Conservation (phyloP, 345 rosid genomes). For the Lepidium aucheri region DNA sequence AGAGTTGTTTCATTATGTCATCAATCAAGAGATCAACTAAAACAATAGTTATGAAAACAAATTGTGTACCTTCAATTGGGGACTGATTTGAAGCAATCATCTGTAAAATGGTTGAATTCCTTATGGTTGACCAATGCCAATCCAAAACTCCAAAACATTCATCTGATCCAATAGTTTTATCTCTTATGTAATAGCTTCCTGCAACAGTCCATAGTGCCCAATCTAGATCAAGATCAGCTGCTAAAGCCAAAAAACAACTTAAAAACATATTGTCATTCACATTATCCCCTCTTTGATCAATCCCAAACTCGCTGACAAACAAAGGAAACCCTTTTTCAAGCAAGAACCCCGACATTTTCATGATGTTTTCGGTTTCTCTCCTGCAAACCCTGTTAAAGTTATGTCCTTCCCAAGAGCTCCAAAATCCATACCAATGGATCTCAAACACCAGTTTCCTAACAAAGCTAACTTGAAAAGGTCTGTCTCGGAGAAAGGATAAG, state of each 20-base stretch:
- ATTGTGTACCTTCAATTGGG: slow-evolving; percentile 50
- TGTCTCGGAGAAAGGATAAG: slow-evolving; percentile 43
- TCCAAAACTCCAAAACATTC: slow-evolving; percentile 59
- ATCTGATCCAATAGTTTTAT: slow-evolving; percentile 44
- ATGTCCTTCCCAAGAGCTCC: slow-evolving; percentile 60
- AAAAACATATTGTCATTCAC: slow-evolving; percentile 64
- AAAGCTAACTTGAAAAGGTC: slow-evolving; percentile 43
- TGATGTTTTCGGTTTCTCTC: slow-evolving; percentile 39
- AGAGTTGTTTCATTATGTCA: neutral
- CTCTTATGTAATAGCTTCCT: slow-evolving; percentile 72
- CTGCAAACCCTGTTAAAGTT: slow-evolving; percentile 65
- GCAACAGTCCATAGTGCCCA: slow-evolving; percentile 80
- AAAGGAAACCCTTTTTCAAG: slow-evolving; percentile 51
- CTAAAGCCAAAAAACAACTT: slow-evolving; percentile 57
- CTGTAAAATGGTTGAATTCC: slow-evolving; percentile 45
- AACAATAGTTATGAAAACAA: neutral
- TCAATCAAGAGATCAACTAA: neutral
- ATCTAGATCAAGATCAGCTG: slow-evolving; percentile 77
- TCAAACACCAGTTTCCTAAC: slow-evolving; percentile 62
- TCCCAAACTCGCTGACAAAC: slow-evolving; percentile 68
- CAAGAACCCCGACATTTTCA: slow-evolving; percentile 48
- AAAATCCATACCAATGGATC: slow-evolving; percentile 78
- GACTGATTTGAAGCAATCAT: slow-evolving; percentile 50
- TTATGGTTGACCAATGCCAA: slow-evolving; percentile 46
- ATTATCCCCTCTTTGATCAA: slow-evolving; percentile 62